These are phyloP conservation scores for Spathaspora arborariae DNA, from an alignment of 805 yeast species.

Conservation along the genomic window DNA sequence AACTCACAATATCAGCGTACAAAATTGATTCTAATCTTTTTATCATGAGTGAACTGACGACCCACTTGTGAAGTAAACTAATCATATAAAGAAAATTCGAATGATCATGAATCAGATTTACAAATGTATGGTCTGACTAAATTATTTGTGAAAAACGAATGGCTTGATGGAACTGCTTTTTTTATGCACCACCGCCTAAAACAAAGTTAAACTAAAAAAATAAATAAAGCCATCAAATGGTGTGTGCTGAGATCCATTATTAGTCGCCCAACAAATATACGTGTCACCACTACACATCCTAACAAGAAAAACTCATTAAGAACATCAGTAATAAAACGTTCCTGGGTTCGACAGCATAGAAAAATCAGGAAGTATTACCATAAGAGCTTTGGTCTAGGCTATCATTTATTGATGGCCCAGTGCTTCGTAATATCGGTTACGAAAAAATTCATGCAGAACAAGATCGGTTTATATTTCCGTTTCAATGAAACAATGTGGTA, in stretches of 20 bases:
- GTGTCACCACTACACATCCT: background rate
- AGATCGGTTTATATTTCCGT: background rate
- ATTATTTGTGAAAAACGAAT: background rate
- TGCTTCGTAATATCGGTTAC: background rate
- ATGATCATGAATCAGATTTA: background rate
- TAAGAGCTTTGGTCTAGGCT: too few relatives aligned
- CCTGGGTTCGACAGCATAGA: too few relatives aligned
- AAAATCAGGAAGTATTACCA: too few relatives aligned
- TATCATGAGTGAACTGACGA: too few relatives aligned
- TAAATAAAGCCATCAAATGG: background rate
- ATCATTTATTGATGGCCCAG: background rate
- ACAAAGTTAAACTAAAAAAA: background rate
- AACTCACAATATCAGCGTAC: background rate
- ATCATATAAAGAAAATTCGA: too few relatives aligned
- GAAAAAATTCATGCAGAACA: background rate
- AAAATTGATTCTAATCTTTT: background rate
- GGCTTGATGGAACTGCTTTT: background rate
- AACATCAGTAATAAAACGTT: too few relatives aligned
- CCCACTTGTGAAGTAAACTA: too few relatives aligned
- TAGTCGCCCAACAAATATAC: background rate
- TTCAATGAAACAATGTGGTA: background rate
- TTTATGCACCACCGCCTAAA: background rate
- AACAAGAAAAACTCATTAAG: background rate
- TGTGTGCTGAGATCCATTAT: background rate
- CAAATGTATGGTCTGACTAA: background rate